Conservation (phyloP, 1,284 basidiomycete genomes). For the Sanguinoderma infundibulare region DNA sequence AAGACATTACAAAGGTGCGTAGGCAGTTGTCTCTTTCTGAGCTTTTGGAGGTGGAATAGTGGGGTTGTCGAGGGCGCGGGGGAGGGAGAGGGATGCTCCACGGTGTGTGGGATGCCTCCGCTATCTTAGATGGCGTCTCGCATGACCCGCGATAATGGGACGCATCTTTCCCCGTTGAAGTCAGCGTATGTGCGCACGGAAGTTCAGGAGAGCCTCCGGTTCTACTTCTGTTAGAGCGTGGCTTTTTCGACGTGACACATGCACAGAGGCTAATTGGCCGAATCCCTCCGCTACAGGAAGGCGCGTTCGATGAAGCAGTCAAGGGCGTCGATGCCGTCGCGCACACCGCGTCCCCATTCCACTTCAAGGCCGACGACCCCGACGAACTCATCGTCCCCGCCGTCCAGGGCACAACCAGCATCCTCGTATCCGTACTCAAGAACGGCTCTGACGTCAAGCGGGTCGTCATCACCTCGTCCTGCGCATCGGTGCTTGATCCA, state of each 20-base stretch:
- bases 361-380: slow-evolving; percentile 38
- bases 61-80: not conserved
- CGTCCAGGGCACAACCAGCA: slow-evolving; percentile 29
- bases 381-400: slow-evolving; percentile 37
- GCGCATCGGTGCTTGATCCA: slow-evolving; percentile 43
- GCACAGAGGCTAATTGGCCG: not conserved
- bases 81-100: not conserved
- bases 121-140: not conserved
- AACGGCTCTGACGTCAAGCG: slow-evolving; percentile 55
- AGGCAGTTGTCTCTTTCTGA: not conserved
- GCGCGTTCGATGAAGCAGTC: slow-evolving; percentile 47
- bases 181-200: not conserved
- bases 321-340: slow-evolving; percentile 46
- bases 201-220: not conserved
- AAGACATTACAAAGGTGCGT: slow-evolving; percentile 55
- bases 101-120: not conserved
- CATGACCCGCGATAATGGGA: not conserved
- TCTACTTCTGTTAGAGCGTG: not conserved
- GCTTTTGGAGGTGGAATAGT: not conserved
- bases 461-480: slow-evolving; percentile 67
- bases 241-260: too few species aligned
- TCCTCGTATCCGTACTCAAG: slow-evolving; percentile 22
- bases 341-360: slow-evolving; percentile 51
- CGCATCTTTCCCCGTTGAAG: not conserved
- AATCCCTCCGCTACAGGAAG: slow-evolving; percentile 28